phyloP scores from a whole-genome alignment of 495 filamentous ascomycete species.

The Talaromyces trachyspermus region DNA sequence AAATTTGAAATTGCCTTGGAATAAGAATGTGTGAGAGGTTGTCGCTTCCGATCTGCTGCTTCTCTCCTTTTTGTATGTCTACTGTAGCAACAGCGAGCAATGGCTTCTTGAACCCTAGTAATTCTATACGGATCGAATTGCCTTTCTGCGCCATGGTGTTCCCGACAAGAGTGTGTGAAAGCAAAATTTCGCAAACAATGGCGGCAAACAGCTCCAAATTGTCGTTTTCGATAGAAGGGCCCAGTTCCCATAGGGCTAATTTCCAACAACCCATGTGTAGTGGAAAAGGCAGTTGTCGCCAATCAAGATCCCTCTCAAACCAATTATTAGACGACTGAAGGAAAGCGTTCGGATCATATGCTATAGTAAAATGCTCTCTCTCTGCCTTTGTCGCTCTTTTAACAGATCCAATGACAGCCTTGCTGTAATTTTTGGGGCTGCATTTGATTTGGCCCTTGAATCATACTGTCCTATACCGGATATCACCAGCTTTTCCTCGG shows the following conservation, averaged over 20 bases:
- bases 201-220: not conserved
- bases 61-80: not conserved
- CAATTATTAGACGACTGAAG: not conserved
- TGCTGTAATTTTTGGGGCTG: not conserved
- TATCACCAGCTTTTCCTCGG: not conserved
- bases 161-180: not conserved
- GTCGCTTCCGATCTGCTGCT: not conserved
- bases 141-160: not conserved
- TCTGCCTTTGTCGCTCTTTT: not conserved
- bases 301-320: not conserved
- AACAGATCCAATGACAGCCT: not conserved
- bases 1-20: not conserved
- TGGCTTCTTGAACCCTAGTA: not conserved
- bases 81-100: not conserved
- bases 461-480: not conserved
- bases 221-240: not conserved
- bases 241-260: not conserved
- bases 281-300: not conserved
- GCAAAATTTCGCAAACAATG: not conserved
- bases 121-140: not conserved
- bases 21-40: not conserved
- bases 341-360: not conserved
- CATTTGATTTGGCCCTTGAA: not conserved
- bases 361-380: not conserved
- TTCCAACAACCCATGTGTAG: not conserved